Base-by-base conservation (phyloP, 179 eudicot species). In the Carnegiea gigantea region DNA sequence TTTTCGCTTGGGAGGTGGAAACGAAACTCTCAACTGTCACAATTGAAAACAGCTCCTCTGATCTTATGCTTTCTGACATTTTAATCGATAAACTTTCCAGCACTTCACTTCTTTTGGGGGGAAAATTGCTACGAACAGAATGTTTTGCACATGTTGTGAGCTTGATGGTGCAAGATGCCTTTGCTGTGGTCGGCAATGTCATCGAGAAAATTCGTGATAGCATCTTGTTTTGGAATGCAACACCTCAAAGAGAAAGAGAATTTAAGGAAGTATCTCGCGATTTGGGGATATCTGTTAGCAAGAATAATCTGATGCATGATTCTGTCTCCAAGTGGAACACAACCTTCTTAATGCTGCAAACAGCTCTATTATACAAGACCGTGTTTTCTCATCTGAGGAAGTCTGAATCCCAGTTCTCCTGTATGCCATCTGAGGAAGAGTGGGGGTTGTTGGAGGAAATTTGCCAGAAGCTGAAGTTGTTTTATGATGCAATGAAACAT, bases 351-450 rank as follows among this genome's bases (percentile, higher is more conserved):
- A 81, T 81, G 83, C 48, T 81, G 54, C 38, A 81, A 53, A 23
- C 68, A 70, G 79, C 79, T 76, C 79, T 81, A 12, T 67, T 26
- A 4, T 68, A n/a, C 73, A 76, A 76, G 77, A 26, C 75, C 33
- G 83, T 81, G 43, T 68, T 81, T 26, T 65, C 13, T 76, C 76
- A 76, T 18, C 44, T 76, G 44, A 76, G 76, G 74, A 28, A 76
- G 26, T 62, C 59, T 13, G 78, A 76, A 24, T 17, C 79, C 46
- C 38, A 17, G 33, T 81, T 75, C 76, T 76, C 57, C 57, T 67
- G 83, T 75, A 33, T 76, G 75, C 83, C 83, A n/a, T 75, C 74
- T 67, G 75, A 81, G 65, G 75, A 62, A 51, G 79, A 75, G 75
- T 81, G 83, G 79, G 75, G 65, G 79, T 51, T 81, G 23, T 48